Base-by-base conservation (phyloP, 495 filamentous ascomycete genomes). In the Echria macrotheca region DNA sequence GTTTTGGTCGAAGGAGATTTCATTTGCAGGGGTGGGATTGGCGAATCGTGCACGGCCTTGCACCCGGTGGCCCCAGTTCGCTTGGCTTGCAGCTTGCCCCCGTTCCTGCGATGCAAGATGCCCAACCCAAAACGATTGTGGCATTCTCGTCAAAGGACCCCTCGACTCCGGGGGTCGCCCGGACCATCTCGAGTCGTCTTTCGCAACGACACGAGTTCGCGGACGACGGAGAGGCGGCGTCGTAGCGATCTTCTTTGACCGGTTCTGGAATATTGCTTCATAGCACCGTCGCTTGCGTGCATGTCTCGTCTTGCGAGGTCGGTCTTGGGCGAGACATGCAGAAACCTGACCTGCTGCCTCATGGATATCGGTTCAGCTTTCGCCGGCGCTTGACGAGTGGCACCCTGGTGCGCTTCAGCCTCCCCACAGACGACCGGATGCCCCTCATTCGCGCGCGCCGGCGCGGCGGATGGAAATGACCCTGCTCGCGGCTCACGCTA, bases 401-500 rank as follows among this genome's bases (percentile, higher is more conserved):
- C n/a, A n/a, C n/a, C n/a, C n/a, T n/a, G n/a, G n/a, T n/a, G n/a
- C n/a, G n/a, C n/a, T n/a, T n/a, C n/a, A 23, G 21, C 32, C 15
- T 28, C 31, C 28, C 38, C 24, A 10, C 25, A 19, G 1, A 5
- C 24, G 24, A 36, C 41, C 41, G 31, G 12, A n/a, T n/a, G 14
- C 6, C 17, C 18, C 38, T 28, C 37, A 49, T 49, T 39, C 44
- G 51, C 39, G 15, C 26, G 36, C 50, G 25, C 43, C 23, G 18
- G 23, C 31, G 29, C 45, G 21, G 32, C 35, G 52, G 39, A 31
- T 26, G 41, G 33, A 23, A 49, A 32, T 39, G 40, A 52, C 50
- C 50, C 40, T 55, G 52, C 52, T 43, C 37, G 18, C 50, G 31
- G 49, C 50, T 57, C 44, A 57, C 50, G 28, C 50, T 39, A 50